Conservation (phyloP, 352 stramenopile genomes). For the Phytophthora kernoviae region DNA sequence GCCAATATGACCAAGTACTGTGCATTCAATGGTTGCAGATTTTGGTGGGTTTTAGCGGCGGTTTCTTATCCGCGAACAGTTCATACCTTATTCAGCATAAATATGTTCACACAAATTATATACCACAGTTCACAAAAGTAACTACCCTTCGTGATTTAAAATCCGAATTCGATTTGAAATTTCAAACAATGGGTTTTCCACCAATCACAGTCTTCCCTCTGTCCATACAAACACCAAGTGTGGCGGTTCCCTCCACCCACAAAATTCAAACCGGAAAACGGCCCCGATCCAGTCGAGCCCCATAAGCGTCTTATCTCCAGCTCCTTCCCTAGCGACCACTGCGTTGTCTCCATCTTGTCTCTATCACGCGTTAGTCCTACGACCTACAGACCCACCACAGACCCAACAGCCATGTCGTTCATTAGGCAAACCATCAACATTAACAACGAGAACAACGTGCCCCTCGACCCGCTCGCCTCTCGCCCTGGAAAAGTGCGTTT, state of each 20-base stretch:
- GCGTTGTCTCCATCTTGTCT: slow-evolving; percentile 7
- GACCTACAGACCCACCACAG: no score
- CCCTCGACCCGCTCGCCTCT: slow-evolving; percentile 36
- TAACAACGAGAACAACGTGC: slow-evolving; percentile 83
- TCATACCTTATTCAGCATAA: no score
- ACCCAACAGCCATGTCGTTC: slow-evolving; percentile 36
- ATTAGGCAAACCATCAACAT: slow-evolving; percentile 20
- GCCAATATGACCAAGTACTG: not conserved
- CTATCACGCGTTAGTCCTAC: slow-evolving; percentile 9
- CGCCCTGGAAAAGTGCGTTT: slow-evolving; percentile 59
- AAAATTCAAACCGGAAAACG: slow-evolving; percentile 17
- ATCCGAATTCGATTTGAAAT: slow-evolving; percentile 29
- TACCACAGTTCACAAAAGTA: not conserved
- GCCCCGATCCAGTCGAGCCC: slow-evolving; percentile 5
- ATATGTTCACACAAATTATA: no score
- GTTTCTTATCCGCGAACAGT: not conserved
- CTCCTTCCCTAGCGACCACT: not conserved
- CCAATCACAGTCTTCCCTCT: not conserved
- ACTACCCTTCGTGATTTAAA: not conserved
- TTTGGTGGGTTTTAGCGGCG: not conserved
- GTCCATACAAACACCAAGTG: slow-evolving; percentile 34
- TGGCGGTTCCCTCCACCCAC: slow-evolving; percentile 8
- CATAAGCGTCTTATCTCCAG: no score
- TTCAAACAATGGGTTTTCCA: slow-evolving; percentile 25
- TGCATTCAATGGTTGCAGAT: not conserved